Evolutionary conservation across 192 early-diverging fungal species (phyloP), one percentile per base, ranked within the genome.

Genomic region (Backusella luteola): DNA sequence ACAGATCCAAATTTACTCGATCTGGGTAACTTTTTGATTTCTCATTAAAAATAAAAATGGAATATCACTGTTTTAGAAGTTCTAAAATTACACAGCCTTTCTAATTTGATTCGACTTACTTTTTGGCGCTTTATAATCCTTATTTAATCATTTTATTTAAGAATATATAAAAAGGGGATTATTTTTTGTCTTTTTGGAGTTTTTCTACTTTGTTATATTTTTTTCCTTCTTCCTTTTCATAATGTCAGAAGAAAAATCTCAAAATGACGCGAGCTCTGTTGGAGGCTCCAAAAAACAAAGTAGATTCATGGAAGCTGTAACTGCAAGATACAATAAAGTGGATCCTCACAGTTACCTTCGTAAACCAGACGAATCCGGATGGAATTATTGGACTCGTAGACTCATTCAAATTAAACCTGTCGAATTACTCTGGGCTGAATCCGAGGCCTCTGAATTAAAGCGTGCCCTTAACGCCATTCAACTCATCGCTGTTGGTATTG

Each of bases 381-480:
- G 15, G 21, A 68, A 46, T 19, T 82, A 72, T 32, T 76, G 70
- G 42, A 0, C 49, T 19, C 76, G 81, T 59, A 56, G 74, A 36
- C 41, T 82, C 5, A 29, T 53, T 44, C 76, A 77, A n/a, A 78
- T 78, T n/a, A 77, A 78, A 35, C 77, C 81, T 12, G 74, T 78
- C 21, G 81, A 82, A 49, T 49, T 76, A 34, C 38, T 82, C 6
- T 74, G 32, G 38, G 56, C 69, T 14, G 76, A 82, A 21, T 41
- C 56, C 6, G 71, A 76, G 49, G 19, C 42, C n/a, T 63, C 81
- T 59, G 74, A 67, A 23, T 49, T 82, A 36, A 76, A 78, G 2
- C 77, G 73, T 39, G 73, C 73, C 0, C 68, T 82, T 8, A 73
- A 6, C 15, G 14, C 49, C 5, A 14, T 36, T 19, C 76, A 82